These are phyloP conservation scores for Exophiala xenobiotica DNA, from an alignment of 2,329 filamentous ascomycete species.

Conservation along the genomic window DNA sequence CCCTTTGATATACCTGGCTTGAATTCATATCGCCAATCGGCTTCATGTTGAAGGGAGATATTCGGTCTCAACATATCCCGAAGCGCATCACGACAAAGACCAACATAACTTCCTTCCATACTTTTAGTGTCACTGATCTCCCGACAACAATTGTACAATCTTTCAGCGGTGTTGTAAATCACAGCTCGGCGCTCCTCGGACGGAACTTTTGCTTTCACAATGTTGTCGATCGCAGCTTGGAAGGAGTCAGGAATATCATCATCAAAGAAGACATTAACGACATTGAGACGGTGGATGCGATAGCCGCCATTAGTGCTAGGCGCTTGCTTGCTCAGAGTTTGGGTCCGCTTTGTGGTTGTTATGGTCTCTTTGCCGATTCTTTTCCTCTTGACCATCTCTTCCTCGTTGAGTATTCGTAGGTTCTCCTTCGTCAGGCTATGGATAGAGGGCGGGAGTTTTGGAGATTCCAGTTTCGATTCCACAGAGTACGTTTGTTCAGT, in stretches of 20 bases:
- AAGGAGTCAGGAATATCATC: conserved; percentile 2
- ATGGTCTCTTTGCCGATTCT: conserved; percentile 5
- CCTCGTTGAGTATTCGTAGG: conserved; percentile 3
- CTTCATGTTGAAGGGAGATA: conserved; percentile 4
- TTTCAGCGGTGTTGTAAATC: conserved; percentile 3
- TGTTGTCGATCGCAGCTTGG: conserved; percentile 5
- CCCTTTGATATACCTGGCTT: conserved; percentile 8
- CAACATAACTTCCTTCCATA: conserved; percentile 4
- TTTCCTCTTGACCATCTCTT: conserved; percentile 7
- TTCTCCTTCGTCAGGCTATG: conserved; percentile 10
- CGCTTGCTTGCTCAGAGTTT: conserved; percentile 4
- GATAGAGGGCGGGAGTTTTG: conserved; percentile 4
- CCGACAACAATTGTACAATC: conserved; percentile 6
- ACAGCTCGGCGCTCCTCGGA: conserved; percentile 5
- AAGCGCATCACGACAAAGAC: conserved; percentile 8
- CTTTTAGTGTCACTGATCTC: conserved; percentile 3
- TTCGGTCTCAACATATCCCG: neutral
- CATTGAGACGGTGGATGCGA: conserved; percentile 3
- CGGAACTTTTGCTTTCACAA: conserved; percentile 4
- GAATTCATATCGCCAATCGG: conserved; percentile 10
- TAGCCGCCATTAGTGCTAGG: conserved; percentile 10
- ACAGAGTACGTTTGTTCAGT: conserved; percentile 2
- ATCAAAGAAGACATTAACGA: conserved; percentile 9
- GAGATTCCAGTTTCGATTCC: conserved; percentile 3
- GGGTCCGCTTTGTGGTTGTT: conserved; percentile 6